Conservation (phyloP, 1,284 basidiomycete genomes). For the Austroboletus niveus region DNA sequence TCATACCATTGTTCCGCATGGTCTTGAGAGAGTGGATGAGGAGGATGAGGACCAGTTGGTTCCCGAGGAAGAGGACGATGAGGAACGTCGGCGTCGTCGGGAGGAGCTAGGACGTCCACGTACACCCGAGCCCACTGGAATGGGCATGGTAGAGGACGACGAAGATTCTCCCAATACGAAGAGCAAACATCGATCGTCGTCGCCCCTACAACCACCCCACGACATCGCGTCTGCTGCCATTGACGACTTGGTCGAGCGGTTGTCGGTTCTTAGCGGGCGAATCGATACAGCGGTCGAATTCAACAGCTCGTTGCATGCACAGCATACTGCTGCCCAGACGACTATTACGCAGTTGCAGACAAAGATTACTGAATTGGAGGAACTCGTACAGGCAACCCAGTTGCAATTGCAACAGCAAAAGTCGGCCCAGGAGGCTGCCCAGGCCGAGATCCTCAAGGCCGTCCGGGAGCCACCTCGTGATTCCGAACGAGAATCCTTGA, state of each 20-base stretch:
- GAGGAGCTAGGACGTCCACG: slow-evolving; percentile 65
- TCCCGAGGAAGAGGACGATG: slow-evolving; percentile 44
- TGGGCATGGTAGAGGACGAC: slow-evolving; percentile 58
- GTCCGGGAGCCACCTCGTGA: slow-evolving; percentile 30
- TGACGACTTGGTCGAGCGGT: slow-evolving; percentile 69
- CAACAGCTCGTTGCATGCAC: slow-evolving; percentile 71
- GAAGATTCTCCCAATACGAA: slow-evolving; percentile 27
- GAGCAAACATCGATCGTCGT: slow-evolving; percentile 14
- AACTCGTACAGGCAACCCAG: slow-evolving; percentile 48
- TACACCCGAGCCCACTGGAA: slow-evolving; percentile 72
- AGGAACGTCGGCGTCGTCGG: slow-evolving; percentile 45
- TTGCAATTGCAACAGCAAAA: slow-evolving; percentile 36
- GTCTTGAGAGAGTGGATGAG: slow-evolving; percentile 72
- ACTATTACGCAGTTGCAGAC: slow-evolving; percentile 78
- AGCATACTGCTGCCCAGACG: slow-evolving; percentile 76
- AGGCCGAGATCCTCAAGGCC: slow-evolving; percentile 41
- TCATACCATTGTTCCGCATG: slow-evolving; percentile 60
- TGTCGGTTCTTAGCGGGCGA: slow-evolving; percentile 70
- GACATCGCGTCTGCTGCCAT: slow-evolving; percentile 32
- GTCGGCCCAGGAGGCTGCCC: slow-evolving; percentile 44
- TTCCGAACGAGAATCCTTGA: slow-evolving; percentile 45
- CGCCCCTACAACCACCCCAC: slow-evolving; percentile 17
- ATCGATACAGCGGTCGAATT: slow-evolving; percentile 78
- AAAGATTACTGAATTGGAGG: slow-evolving; percentile 62
- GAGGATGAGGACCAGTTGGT: slow-evolving; percentile 66